Conservation (phyloP, 768 basidiomycete species). For the Hygrocybe punicea region DNA sequence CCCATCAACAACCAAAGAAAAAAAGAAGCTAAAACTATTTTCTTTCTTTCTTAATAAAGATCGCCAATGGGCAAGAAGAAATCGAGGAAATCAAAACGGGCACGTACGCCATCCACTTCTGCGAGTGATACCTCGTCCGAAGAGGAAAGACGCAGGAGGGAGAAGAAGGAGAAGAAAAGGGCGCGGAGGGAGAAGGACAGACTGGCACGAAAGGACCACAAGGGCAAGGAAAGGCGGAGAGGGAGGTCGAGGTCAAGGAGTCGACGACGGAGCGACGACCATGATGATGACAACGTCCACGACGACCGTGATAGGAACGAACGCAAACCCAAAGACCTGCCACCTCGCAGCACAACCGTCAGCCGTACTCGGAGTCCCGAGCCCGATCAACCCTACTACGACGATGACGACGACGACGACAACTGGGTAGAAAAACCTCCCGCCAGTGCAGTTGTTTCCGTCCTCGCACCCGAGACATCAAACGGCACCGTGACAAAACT, state of each 20-base stretch:
- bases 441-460: slow-evolving; percentile 10
- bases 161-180: slow-evolving; percentile 61
- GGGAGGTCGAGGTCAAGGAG: slow-evolving; percentile 30
- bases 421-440: slow-evolving; percentile 63
- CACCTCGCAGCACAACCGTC: slow-evolving; percentile 32
- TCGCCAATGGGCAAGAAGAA: slow-evolving; percentile 47
- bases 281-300: slow-evolving; percentile 21
- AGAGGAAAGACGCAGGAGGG: slow-evolving; percentile 53
- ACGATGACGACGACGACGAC: slow-evolving; percentile 47
- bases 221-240: slow-evolving; percentile 34
- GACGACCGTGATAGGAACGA: slow-evolving; percentile 30
- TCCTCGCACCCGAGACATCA: slow-evolving; percentile 5
- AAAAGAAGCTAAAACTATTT: slow-evolving; percentile 1
- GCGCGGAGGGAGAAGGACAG: slow-evolving; percentile 45
- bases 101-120: slow-evolving; percentile 47
- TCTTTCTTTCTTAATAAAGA: slow-evolving; percentile 31
- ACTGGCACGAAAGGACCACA: slow-evolving; percentile 39
- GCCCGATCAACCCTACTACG: too few species aligned
- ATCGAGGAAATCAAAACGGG: slow-evolving; percentile 56
- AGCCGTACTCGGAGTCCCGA: slow-evolving; percentile 28
- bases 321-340: slow-evolving; percentile 23
- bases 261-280: slow-evolving; percentile 26
- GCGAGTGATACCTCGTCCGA: slow-evolving; percentile 50
- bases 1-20: neutral
- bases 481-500: slow-evolving; percentile 13